Percentiles rank a stretch among this genome's conserved stretches.
These are phyloP conservation scores for Fusarium beomiforme DNA, from an alignment of 2,329 filamentous ascomycete species.

Conservation along the genomic window DNA sequence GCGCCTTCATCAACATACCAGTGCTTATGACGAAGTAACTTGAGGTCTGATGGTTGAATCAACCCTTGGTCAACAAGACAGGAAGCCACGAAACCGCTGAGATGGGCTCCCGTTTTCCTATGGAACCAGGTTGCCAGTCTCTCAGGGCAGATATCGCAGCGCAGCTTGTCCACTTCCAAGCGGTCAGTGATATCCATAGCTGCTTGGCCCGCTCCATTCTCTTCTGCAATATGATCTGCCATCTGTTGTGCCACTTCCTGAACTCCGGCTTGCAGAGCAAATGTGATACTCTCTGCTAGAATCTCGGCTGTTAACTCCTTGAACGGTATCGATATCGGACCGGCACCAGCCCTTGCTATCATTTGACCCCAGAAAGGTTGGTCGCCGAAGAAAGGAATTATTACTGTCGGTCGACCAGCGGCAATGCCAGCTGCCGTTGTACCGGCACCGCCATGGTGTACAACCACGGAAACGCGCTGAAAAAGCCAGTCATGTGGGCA, in stretches of 20 bases:
- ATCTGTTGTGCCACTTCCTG: conserved; percentile 51
- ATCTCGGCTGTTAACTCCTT: conserved; percentile 67
- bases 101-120: conserved; percentile 60
- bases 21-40: conserved; percentile 58
- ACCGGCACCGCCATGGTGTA: conserved; percentile 73
- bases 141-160: conserved; percentile 67
- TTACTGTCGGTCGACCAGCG: conserved; percentile 68
- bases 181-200: conserved; percentile 64
- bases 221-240: conserved; percentile 61
- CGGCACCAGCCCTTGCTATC: conserved; percentile 69
- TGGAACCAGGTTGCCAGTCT: conserved; percentile 71
- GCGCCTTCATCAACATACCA: conserved; percentile 74
- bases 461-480: conserved; percentile 64
- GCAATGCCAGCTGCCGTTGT: conserved; percentile 72
- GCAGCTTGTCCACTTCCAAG: conserved; percentile 62
- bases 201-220: conserved; percentile 62
- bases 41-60: conserved; percentile 67
- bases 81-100: conserved; percentile 70
- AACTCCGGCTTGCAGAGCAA: conserved; percentile 61
- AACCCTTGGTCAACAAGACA: conserved; percentile 65
- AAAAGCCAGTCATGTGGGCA: conserved; percentile 75
- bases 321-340: conserved; percentile 65
- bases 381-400: conserved; percentile 73
- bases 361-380: conserved; percentile 75
- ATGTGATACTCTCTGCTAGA: conserved; percentile 62